Evolutionary conservation across 495 filamentous ascomycete species (phyloP).

Genomic region (Sabuloglossum arenarium): DNA sequence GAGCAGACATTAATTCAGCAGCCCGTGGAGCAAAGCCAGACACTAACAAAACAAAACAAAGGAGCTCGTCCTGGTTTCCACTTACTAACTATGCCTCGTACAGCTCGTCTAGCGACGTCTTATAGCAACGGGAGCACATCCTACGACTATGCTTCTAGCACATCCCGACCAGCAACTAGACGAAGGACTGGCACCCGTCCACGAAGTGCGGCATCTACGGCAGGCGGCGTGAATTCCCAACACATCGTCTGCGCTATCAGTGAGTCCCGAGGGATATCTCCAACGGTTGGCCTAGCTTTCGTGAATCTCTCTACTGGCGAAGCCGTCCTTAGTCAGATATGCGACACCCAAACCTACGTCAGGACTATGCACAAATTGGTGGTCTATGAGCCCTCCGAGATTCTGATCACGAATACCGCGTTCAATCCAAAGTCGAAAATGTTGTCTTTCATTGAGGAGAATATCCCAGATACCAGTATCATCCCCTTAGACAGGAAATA

Average conservation of each 20-base stretch:
- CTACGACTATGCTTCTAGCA: conserved; percentile 11
- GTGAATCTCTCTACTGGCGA: conserved; percentile 70
- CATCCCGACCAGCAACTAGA: conserved; percentile 16
- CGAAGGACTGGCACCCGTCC: conserved; percentile 29
- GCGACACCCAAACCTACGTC: conserved; percentile 72
- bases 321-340: conserved; percentile 73
- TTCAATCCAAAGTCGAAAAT: conserved; percentile 52
- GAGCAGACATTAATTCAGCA: too few relatives aligned
- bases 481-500: conserved; percentile 57
- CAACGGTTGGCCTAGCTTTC: conserved; percentile 75
- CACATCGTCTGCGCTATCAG: conserved; percentile 77
- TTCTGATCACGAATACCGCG: conserved; percentile 51
- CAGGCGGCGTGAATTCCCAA: conserved; percentile 36
- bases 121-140: conserved; percentile 17
- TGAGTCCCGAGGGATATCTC: conserved; percentile 68
- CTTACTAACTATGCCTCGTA: conserved; percentile 10
- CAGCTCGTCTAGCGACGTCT: conserved; percentile 15
- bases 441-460: conserved; percentile 50
- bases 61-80: not conserved
- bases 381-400: conserved; percentile 55
- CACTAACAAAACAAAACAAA: not conserved
- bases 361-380: conserved; percentile 65
- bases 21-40: not conserved
- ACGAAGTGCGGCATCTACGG: conserved; percentile 40
- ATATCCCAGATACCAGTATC: conserved; percentile 34